Conservation (phyloP, 2,329 filamentous ascomycete species). For the Chrysoporthe austroafricana region DNA sequence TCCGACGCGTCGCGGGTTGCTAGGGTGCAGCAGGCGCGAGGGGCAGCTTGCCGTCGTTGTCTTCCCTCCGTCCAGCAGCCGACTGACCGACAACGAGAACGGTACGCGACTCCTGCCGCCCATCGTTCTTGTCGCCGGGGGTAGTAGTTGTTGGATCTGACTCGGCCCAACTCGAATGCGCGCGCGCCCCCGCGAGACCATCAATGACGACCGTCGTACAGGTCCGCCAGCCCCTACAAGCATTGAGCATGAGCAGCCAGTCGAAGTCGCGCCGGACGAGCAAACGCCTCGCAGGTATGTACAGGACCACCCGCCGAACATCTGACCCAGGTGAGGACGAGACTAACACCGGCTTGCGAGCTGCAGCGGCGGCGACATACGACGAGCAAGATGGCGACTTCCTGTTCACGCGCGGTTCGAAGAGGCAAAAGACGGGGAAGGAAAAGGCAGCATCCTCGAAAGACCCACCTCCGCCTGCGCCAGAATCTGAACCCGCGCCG, state of each 20-base stretch:
- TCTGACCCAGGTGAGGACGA: not conserved
- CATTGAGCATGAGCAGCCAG: slow-evolving; percentile 70
- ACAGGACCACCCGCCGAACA: not conserved
- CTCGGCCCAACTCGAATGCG: slow-evolving; percentile 19
- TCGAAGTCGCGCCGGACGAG: slow-evolving; percentile 60
- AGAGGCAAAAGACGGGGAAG: slow-evolving; percentile 64
- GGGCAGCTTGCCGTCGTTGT: slow-evolving; percentile 18
- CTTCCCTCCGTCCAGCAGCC: not conserved
- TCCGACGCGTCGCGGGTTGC: slow-evolving; percentile 24
- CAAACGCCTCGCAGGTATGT: slow-evolving; percentile 65
- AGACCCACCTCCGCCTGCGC: slow-evolving; percentile 33
- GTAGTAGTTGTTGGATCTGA: not conserved
- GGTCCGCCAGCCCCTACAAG: slow-evolving; percentile 66
- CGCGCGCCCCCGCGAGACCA: slow-evolving; percentile 35
- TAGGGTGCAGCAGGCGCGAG: slow-evolving; percentile 22
- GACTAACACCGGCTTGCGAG: not conserved
- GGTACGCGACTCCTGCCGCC: slow-evolving; percentile 11
- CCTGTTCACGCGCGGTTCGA: slow-evolving; percentile 70
- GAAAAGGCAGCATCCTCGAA: slow-evolving; percentile 38
- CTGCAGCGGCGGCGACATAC: slow-evolving; percentile 48
- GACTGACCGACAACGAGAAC: slow-evolving; percentile 7
- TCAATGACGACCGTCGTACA: slow-evolving; percentile 74
- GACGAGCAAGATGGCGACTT: slow-evolving; percentile 81
- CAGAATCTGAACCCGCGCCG: slow-evolving; percentile 47
- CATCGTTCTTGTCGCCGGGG: not conserved